A percentile compares a stretch with the other conserved stretches of the same genome.
Evolutionary conservation across 306 rosid genomes (phyloP).

Genomic region (Pachyrhizus erosus): DNA sequence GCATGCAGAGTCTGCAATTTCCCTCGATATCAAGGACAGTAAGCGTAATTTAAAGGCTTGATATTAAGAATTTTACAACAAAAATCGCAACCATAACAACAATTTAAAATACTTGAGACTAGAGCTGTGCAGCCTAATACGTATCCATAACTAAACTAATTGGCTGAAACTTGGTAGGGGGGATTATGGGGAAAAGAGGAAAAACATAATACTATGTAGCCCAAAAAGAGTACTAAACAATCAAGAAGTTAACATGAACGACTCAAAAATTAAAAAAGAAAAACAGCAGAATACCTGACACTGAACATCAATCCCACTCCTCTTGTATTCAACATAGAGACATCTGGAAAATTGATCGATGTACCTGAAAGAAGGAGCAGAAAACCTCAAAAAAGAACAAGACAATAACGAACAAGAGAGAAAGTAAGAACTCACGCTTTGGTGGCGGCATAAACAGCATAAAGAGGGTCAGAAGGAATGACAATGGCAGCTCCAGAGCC

Average conservation of each 20-base stretch:
- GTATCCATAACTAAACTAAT: background rate
- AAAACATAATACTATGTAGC: background rate
- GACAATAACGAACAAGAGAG: background rate
- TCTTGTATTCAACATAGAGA: conserved; percentile 94
- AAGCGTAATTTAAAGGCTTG: background rate
- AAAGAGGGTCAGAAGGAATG: conserved; percentile 93
- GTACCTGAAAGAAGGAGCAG: conserved; percentile 62
- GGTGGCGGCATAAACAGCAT: conserved; percentile 94
- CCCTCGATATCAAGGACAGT: background rate
- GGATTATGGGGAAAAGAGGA: background rate
- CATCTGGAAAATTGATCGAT: conserved; percentile 92
- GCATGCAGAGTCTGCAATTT: background rate
- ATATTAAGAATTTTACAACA: background rate
- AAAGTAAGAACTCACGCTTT: conserved; percentile 70
- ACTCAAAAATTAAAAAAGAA: background rate
- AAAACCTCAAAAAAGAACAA: background rate
- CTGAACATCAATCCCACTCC: conserved; percentile 95
- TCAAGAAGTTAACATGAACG: background rate
- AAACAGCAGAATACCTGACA: conserved; percentile 82
- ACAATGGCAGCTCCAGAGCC: conserved; percentile 96
- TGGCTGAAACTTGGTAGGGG: background rate
- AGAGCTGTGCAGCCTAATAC: background rate
- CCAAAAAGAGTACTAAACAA: background rate
- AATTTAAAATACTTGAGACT: background rate
- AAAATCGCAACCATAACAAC: background rate